phyloP scores from a whole-genome alignment of 2,329 filamentous ascomycete species.

The Thelonectria olida region DNA sequence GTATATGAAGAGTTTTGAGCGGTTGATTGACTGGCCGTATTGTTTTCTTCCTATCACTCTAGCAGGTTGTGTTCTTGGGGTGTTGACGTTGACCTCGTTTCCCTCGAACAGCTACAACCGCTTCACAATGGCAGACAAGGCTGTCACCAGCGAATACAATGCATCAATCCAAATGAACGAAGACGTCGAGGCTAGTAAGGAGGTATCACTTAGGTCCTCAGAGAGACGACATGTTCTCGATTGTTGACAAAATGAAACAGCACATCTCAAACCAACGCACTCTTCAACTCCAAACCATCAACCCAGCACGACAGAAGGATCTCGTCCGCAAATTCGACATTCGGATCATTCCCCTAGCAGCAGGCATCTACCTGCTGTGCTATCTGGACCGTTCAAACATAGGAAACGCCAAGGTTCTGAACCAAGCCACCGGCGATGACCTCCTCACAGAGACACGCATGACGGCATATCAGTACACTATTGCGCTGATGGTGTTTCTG shows the following conservation, averaged over 20 bases:
- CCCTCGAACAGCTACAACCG: no score
- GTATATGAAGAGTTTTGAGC: no score
- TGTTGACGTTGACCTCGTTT: neutral
- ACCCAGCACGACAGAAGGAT: neutral
- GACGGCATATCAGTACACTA: conserved; percentile 64
- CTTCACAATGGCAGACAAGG: conserved; percentile 4
- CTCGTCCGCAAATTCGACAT: conserved; percentile 22
- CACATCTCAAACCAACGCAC: neutral
- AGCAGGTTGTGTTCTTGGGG: neutral
- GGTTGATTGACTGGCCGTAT: no score
- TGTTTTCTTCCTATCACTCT: neutral
- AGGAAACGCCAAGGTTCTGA: conserved; percentile 52
- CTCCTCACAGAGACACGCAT: conserved; percentile 56
- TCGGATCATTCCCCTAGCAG: conserved; percentile 35
- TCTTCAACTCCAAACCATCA: neutral
- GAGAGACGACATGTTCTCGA: neutral
- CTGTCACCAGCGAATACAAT: neutral
- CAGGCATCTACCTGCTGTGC: conserved; percentile 49
- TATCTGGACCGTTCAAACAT: conserved; percentile 64
- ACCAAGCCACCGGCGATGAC: conserved; percentile 44
- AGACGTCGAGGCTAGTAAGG: neutral
- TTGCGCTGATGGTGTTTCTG: conserved; percentile 49
- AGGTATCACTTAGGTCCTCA: neutral
- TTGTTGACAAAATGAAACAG: neutral
- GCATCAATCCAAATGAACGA: neutral